These are phyloP conservation scores for Arabis hirsuta DNA, from an alignment of 345 rosid species.

Conservation along the genomic window DNA sequence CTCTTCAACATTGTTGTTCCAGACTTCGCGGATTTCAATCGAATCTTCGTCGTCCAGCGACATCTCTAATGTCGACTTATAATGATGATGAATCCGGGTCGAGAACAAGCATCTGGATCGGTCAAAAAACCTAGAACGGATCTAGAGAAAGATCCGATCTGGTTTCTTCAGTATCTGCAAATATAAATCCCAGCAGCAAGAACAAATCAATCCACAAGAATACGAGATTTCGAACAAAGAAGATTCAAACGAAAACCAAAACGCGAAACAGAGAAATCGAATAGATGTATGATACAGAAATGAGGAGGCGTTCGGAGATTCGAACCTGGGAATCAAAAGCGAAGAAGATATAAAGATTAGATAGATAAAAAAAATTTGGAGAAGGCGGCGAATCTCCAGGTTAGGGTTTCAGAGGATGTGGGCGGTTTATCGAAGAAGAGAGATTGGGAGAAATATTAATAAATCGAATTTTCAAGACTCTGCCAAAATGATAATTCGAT, in stretches of 20 bases:
- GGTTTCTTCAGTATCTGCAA: conserved; percentile 36
- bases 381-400: conserved; percentile 35
- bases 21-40: conserved; percentile 79
- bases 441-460: conserved; percentile 4
- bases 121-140: conserved; percentile 38
- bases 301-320: conserved; percentile 4
- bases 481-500: neutral
- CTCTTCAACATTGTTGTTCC: conserved; percentile 61
- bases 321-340: conserved; percentile 29
- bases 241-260: conserved; percentile 14
- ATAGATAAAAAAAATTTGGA: neutral
- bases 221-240: too few species aligned
- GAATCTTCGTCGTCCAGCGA: conserved; percentile 59
- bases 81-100: conserved; percentile 3
- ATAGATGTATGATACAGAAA: neutral
- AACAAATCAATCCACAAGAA: conserved; percentile 19
- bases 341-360: conserved; percentile 4
- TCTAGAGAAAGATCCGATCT: conserved; percentile 38
- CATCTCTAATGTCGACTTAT: conserved; percentile 56
- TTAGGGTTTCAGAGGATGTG: conserved; percentile 29
- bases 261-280: conserved; percentile 10
- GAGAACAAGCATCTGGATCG: conserved; percentile 5
- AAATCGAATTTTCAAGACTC: conserved; percentile 22
- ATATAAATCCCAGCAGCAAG: neutral
- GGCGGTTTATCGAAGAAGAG: conserved; percentile 27